phyloP scores from a whole-genome alignment of 2,329 filamentous ascomycete genomes.

The Apiospora saccharicola region DNA sequence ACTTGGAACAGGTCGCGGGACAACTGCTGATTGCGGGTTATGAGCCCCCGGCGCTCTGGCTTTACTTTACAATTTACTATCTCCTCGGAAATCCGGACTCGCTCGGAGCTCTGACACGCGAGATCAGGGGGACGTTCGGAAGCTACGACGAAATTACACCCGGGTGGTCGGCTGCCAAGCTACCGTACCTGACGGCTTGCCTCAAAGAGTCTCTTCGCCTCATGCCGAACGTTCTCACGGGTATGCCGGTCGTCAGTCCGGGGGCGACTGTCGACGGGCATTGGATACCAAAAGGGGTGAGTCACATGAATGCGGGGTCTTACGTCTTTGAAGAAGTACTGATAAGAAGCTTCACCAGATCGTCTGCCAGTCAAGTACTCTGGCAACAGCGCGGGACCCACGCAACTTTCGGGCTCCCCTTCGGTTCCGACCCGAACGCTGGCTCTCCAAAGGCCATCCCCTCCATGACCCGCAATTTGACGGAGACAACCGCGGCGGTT shows the following conservation, averaged over 20 bases:
- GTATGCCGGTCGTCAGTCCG: conserved; percentile 35
- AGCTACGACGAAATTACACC: background rate
- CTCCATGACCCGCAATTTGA: background rate
- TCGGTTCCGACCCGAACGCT: background rate
- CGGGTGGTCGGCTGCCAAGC: background rate
- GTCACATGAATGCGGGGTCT: background rate
- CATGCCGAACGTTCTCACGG: conserved; percentile 28
- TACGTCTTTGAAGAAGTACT: no score
- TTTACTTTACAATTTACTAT: conserved; percentile 32
- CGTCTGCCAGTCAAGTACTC: background rate
- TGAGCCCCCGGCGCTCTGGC: conserved; percentile 29
- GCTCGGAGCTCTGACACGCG: background rate
- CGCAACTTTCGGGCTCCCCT: background rate
- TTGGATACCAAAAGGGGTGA: conserved; percentile 35
- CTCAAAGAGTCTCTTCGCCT: conserved; percentile 39
- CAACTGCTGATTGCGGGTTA: conserved; percentile 36
- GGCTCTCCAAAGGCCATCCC: background rate
- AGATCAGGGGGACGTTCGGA: background rate
- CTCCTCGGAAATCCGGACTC: background rate
- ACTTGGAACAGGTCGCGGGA: conserved; percentile 20
- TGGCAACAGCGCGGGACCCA: background rate
- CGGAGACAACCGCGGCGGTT: conserved; percentile 26
- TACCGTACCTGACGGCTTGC: conserved; percentile 44
- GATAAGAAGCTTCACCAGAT: background rate
- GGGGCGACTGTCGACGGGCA: conserved; percentile 36